A percentile compares a stretch with the other conserved stretches of the same genome.
These are phyloP conservation scores for Fagopyrum homotropicum DNA, from an alignment of 148 eudicot species.

Conservation along the genomic window DNA sequence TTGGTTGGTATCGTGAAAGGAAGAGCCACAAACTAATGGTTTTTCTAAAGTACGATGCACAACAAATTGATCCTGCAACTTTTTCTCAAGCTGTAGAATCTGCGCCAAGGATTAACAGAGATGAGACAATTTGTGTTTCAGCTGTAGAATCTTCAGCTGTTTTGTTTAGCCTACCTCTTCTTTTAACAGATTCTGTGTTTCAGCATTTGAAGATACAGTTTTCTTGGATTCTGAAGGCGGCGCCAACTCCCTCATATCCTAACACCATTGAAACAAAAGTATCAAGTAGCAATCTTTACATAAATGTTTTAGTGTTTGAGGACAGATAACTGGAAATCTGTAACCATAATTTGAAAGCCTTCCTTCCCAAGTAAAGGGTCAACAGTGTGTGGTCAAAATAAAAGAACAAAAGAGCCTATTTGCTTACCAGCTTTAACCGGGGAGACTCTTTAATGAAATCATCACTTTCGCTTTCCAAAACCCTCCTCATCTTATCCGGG, in stretches of 20 bases:
- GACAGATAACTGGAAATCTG: background rate
- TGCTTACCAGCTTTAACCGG: constrained; percentile 42
- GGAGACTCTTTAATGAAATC: constrained; percentile 35
- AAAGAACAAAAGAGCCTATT: background rate
- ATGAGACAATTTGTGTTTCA: background rate
- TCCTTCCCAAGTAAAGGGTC: background rate
- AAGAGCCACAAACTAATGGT: constrained; percentile 59
- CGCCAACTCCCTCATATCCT: constrained; percentile 44
- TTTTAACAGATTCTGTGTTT: constrained; percentile 50
- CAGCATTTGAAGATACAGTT: constrained; percentile 38
- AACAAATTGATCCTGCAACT: constrained; percentile 61
- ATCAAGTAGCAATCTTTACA: background rate
- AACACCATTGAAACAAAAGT: constrained; percentile 13
- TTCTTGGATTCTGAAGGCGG: constrained; percentile 30
- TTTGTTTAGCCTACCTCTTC: constrained; percentile 46
- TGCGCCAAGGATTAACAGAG: constrained; percentile 16
- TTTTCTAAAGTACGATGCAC: constrained; percentile 69
- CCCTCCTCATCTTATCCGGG: constrained; percentile 40
- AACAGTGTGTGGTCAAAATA: background rate
- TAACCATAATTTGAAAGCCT: background rate
- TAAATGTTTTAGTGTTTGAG: background rate
- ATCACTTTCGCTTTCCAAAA: constrained; percentile 25
- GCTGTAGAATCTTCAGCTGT: background rate
- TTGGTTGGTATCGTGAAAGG: constrained; percentile 30
- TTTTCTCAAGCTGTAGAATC: constrained; percentile 81